Conservation (phyloP, 2,329 filamentous ascomycete genomes). For the Beauveria bassiana region DNA sequence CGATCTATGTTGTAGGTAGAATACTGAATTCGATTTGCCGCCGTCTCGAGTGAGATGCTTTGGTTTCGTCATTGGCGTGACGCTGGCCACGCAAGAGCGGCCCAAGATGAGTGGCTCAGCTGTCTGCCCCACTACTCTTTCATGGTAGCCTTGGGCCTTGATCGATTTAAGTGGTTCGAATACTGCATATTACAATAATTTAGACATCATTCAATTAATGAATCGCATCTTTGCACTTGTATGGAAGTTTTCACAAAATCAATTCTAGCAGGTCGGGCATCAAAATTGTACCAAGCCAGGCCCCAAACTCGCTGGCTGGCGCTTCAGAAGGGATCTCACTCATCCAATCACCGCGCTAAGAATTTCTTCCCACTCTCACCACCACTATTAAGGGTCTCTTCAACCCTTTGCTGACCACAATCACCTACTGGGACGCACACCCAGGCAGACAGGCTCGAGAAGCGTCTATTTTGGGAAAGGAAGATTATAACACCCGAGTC, state of each 20-base stretch:
- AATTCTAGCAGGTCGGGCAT: no score
- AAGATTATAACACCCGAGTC: neutral
- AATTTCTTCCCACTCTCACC: conserved; percentile 5
- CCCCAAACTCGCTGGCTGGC: neutral
- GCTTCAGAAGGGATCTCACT: neutral
- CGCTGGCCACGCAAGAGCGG: conserved; percentile 8
- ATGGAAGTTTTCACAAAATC: neutral
- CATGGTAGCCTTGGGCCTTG: neutral
- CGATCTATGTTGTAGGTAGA: neutral
- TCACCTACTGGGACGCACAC: neutral
- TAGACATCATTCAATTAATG: neutral
- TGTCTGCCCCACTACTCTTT: conserved; percentile 7
- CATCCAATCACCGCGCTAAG: conserved; percentile 7
- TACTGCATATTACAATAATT: no score
- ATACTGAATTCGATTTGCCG: neutral
- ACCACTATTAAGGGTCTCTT: neutral
- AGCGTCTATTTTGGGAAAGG: neutral
- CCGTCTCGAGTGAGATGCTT: conserved; percentile 8
- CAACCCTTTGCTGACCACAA: neutral
- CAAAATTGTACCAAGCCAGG: no score
- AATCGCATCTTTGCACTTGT: neutral
- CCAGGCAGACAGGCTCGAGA: neutral
- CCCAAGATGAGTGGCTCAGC: conserved; percentile 8
- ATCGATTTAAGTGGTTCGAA: no score
- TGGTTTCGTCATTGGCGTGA: conserved; percentile 13